Percentiles rank a stretch among this genome's conserved stretches.
Conservation (phyloP, 306 rosid genomes). For the Lathyrus tuberosus region DNA sequence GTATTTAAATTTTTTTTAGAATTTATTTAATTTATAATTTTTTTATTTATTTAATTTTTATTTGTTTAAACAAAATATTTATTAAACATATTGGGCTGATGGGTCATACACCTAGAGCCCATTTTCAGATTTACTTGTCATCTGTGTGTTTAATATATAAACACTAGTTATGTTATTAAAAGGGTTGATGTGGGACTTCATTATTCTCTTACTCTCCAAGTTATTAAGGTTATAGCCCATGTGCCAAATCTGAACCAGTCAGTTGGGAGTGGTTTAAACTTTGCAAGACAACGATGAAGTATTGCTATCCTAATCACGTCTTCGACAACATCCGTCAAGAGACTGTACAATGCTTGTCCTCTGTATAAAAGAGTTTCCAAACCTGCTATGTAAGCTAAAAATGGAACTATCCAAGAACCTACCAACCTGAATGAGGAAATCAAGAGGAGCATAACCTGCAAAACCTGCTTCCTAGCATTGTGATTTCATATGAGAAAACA, state of each 20-base stretch:
- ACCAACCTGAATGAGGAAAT: conserved; percentile 64
- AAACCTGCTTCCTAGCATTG: conserved; percentile 23
- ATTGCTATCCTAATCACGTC: conserved; percentile 59
- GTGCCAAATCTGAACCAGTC: conserved; percentile 65
- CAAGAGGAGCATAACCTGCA: conserved; percentile 71
- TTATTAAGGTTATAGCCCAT: too few species aligned
- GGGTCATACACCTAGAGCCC: too few species aligned
- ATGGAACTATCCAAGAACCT: conserved; percentile 69
- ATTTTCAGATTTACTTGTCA: too few species aligned
- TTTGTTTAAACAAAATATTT: too few species aligned
- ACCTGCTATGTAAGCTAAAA: conserved; percentile 58
- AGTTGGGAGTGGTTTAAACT: conserved; percentile 56
- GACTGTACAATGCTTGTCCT: conserved; percentile 70
- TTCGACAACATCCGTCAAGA: conserved; percentile 55
- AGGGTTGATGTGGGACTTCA: too few species aligned
- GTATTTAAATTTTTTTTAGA: too few species aligned
- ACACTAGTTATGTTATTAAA: too few species aligned
- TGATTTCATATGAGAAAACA: conserved; percentile 1
- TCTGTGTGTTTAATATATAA: too few species aligned
- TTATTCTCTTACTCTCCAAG: too few species aligned
- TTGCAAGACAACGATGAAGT: conserved; percentile 54
- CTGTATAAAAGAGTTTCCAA: conserved; percentile 59
- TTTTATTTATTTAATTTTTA: too few species aligned
- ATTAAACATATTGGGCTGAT: too few species aligned
- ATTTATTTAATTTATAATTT: too few species aligned